Evolutionary conservation across 1,284 basidiomycete species (phyloP).

Genomic region (Sphaerobolus stellatus): DNA sequence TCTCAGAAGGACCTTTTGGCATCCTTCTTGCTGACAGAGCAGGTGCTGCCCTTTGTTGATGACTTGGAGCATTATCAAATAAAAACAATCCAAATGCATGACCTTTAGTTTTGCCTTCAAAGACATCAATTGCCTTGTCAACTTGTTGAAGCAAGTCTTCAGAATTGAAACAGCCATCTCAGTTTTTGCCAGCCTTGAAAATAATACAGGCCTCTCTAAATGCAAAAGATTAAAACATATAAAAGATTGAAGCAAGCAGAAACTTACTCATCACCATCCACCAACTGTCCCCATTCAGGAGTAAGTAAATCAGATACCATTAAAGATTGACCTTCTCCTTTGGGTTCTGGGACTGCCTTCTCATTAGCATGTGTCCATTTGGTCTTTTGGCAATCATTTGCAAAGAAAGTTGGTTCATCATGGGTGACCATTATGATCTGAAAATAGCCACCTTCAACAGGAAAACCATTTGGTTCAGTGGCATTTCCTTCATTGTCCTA

Average conservation of each 20-base stretch:
- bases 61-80: constrained; percentile 39
- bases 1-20: constrained; percentile 24
- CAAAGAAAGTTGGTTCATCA: constrained; percentile 35
- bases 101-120: constrained; percentile 23
- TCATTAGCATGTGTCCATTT: constrained; percentile 25
- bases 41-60: constrained; percentile 29
- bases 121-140: constrained; percentile 30
- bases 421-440: constrained; percentile 15
- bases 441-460: neutral
- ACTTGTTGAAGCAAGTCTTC: constrained; percentile 31
- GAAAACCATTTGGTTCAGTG: neutral
- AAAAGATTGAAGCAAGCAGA: too few relatives aligned
- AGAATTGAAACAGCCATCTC: constrained; percentile 36
- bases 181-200: constrained; percentile 29
- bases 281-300: constrained; percentile 42
- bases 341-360: constrained; percentile 22
- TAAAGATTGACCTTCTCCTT: constrained; percentile 33
- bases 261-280: too few relatives aligned
- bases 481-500: too few relatives aligned
- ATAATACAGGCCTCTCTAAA: constrained; percentile 22
- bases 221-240: constrained; percentile 22
- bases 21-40: constrained; percentile 33
- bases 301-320: constrained; percentile 49
- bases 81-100: constrained; percentile 36
- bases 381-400: constrained; percentile 26